Evolutionary conservation across 108 stramenopile species (phyloP).

Genomic region (Skeletonema menzelii): DNA sequence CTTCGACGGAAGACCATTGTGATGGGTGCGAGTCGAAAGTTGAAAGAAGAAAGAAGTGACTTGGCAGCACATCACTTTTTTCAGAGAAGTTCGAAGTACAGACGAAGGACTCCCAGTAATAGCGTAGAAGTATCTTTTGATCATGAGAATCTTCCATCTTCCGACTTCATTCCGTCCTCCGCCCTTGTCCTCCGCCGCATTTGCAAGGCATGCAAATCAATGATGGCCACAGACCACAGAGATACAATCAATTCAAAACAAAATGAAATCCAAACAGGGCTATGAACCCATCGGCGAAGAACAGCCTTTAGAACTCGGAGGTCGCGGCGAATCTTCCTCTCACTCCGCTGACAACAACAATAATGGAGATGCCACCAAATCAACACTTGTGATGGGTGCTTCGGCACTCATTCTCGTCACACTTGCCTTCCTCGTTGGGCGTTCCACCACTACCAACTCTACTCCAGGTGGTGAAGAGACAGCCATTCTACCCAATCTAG

Average conservation of each 20-base stretch:
- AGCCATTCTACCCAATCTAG: not conserved
- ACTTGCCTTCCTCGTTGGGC: conserved; percentile 13
- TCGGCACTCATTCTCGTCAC: conserved; percentile 7
- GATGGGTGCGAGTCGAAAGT: too few species aligned
- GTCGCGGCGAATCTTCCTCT: not conserved
- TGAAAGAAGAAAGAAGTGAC: too few species aligned
- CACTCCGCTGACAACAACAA: not conserved
- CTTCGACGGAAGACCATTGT: too few species aligned
- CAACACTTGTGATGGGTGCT: not conserved
- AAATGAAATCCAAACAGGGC: not conserved
- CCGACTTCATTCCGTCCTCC: too few species aligned
- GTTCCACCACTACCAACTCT: not conserved
- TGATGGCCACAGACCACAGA: too few species aligned
- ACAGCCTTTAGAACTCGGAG: not conserved
- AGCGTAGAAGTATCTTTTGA: too few species aligned
- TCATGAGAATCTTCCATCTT: too few species aligned
- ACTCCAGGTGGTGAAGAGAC: not conserved
- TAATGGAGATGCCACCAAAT: not conserved
- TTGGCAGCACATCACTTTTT: too few species aligned
- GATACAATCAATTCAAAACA: not conserved
- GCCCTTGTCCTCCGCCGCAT: too few species aligned
- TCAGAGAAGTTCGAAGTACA: too few species aligned
- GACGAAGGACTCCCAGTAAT: too few species aligned
- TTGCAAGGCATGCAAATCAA: too few species aligned
- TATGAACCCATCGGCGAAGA: not conserved